A percentile compares a stretch with the other conserved stretches of the same genome.
Conservation (phyloP, 805 yeast species). For the Candida succiphila region DNA sequence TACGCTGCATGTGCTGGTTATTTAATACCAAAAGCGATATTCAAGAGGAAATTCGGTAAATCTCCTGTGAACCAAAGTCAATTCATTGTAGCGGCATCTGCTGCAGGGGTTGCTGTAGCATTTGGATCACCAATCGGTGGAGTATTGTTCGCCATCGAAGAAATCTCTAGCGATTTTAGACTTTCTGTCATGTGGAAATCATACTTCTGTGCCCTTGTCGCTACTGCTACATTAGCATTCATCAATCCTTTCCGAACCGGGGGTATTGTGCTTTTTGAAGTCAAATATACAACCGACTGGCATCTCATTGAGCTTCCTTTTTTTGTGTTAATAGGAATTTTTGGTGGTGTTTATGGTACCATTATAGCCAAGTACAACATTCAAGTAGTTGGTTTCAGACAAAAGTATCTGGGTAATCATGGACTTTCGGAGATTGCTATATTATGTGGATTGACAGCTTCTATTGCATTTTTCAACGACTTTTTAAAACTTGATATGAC, state of each 20-base stretch:
- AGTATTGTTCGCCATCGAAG: slow-evolving; percentile 87
- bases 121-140: slow-evolving; percentile 98
- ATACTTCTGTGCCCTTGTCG: slow-evolving; percentile 83
- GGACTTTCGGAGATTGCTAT: slow-evolving; percentile 65
- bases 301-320: slow-evolving; percentile 75
- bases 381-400: slow-evolving; percentile 67
- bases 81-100: slow-evolving; percentile 80
- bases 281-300: slow-evolving; percentile 83
- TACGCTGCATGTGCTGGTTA: slow-evolving; percentile 96
- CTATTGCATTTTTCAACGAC: slow-evolving; percentile 73
- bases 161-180: slow-evolving; percentile 67
- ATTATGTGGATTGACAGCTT: slow-evolving; percentile 60
- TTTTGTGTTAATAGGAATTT: slow-evolving; percentile 68
- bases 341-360: slow-evolving; percentile 89
- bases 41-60: slow-evolving; percentile 34
- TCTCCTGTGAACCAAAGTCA: slow-evolving; percentile 40
- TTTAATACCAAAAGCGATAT: slow-evolving; percentile 53
- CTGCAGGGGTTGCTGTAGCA: slow-evolving; percentile 98
- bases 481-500: slow-evolving; percentile 88
- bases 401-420: slow-evolving; percentile 44
- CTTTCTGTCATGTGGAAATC: slow-evolving; percentile 82
- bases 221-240: slow-evolving; percentile 70
- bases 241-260: slow-evolving; percentile 93
- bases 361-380: slow-evolving; percentile 67
- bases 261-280: slow-evolving; percentile 86